Base-by-base conservation (phyloP, 208 protist genomes). In the Acanthamoeba divionensis region DNA sequence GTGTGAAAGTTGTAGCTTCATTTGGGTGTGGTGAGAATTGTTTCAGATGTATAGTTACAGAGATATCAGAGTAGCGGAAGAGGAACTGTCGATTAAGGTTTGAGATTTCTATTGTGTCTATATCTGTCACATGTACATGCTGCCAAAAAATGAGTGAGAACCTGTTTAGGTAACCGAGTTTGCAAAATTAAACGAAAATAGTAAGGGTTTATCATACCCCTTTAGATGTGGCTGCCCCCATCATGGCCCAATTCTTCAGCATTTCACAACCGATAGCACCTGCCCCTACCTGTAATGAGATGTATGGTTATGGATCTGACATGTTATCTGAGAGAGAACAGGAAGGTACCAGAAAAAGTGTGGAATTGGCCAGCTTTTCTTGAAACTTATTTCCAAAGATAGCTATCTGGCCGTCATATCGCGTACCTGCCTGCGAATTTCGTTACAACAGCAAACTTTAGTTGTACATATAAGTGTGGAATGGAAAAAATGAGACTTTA, bases 341-440 rank as follows among this genome's bases (percentile, higher is more conserved):
- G 24, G n/a, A n/a, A n/a, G n/a, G n/a, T n/a, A 18, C 18, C 52
- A 57, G 52, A 18, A 13, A 13, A 26, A 24, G n/a, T 71, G 31
- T 21, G 38, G 15, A 26, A 26, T 10, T 10, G 24, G 24, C 31
- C 15, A 29, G 18, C 24, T 13, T 54, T 54, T 67, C 24, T 9
- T 10, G 21, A 80, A 10, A 38, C 26, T 33, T 9, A 63, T 96
- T 94, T 41, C 96, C 21, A 63, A 96, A 96, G 62, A 62, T 36
- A 13, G 83, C 90, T 6, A 92, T 63, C n/a, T n/a, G n/a, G 92
- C 62, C 97, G 52, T 91, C 99, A 97, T 18, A 97, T 90, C n/a
- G 93, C 94, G 89, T 99, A 97, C 92, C 97, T 98, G 94, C 98
- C 98, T n/a, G 94, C 26, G n/a, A n/a, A n/a, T n/a, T n/a, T n/a